Percentiles rank a stretch among this genome's conserved stretches.
Conservation (phyloP, 2,329 filamentous ascomycete species). For the Alternaria viburni region DNA sequence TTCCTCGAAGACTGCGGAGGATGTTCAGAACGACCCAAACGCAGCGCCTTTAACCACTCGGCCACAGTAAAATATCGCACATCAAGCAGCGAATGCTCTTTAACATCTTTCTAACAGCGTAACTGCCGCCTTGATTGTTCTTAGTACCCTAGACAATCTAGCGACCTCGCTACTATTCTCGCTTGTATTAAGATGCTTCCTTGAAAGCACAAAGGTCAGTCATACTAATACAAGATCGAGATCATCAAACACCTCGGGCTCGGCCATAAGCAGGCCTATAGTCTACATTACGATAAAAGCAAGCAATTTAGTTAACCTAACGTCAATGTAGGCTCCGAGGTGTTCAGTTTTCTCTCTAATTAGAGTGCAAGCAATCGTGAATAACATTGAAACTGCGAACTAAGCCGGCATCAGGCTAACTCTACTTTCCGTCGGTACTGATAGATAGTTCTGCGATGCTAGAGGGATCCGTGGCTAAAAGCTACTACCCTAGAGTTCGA, state of each 20-base stretch:
- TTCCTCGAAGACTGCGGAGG: constrained; percentile 24
- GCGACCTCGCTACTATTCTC: not conserved
- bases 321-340: not conserved
- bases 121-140: not conserved
- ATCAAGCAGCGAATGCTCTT: not conserved
- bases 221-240: not conserved
- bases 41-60: constrained; percentile 38
- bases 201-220: not conserved
- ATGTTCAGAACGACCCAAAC: constrained; percentile 31
- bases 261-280: not conserved
- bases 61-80: not conserved
- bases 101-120: not conserved
- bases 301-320: not conserved
- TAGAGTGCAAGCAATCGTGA: not conserved
- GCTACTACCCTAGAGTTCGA: not conserved
- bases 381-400: not conserved
- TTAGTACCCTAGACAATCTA: not conserved
- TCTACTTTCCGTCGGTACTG: not conserved
- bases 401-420: not conserved
- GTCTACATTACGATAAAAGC: not conserved
- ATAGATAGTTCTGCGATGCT: not conserved
- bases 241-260: not conserved
- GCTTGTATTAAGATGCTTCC: not conserved
- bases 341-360: not conserved
- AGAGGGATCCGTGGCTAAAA: not conserved